Conservation (phyloP, 108 stramenopile species). For the Nannochloropsis oceanica region DNA sequence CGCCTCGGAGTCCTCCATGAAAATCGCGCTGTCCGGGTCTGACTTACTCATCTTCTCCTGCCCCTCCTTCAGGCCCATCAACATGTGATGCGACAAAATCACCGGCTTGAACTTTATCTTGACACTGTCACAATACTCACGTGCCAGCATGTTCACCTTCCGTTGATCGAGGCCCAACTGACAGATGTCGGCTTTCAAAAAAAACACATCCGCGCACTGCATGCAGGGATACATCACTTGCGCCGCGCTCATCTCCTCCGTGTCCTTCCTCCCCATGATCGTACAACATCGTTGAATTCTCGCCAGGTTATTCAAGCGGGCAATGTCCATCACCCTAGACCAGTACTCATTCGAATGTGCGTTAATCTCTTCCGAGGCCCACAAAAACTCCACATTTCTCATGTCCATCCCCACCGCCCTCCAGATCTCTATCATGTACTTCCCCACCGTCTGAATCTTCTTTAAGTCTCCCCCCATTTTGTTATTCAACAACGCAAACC, state of each 20-base stretch:
- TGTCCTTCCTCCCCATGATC: conserved; percentile 96
- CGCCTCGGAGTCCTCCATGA: conserved; percentile 95
- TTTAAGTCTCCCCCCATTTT: conserved; percentile 95
- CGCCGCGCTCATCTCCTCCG: conserved; percentile 70
- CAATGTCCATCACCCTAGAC: conserved; percentile 88
- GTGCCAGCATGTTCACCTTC: conserved; percentile 96
- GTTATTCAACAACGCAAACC: conserved; percentile 99
- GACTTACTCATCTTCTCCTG: conserved; percentile 99
- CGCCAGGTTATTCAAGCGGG: conserved; percentile 46
- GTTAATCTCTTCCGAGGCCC: conserved; percentile 96
- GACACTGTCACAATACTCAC: conserved; percentile 87
- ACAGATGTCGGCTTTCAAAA: conserved; percentile 95
- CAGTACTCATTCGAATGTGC: conserved; percentile 58
- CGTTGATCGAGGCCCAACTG: conserved; percentile 97
- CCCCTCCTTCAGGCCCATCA: conserved; percentile 89
- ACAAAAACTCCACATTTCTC: conserved; percentile 86
- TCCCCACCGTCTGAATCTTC: conserved; percentile 79
- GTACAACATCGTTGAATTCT: conserved; percentile 65
- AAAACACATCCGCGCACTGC: conserved; percentile 99
- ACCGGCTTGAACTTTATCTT: conserved; percentile 76
- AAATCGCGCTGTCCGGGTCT: conserved; percentile 96
- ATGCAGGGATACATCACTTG: conserved; percentile 83
- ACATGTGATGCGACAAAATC: conserved; percentile 46
- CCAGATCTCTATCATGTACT: conserved; percentile 98
- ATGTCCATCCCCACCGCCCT: conserved; percentile 98